Evolutionary conservation across 106 monocot species (phyloP).

Genomic region (Hemerocallis citrina): DNA sequence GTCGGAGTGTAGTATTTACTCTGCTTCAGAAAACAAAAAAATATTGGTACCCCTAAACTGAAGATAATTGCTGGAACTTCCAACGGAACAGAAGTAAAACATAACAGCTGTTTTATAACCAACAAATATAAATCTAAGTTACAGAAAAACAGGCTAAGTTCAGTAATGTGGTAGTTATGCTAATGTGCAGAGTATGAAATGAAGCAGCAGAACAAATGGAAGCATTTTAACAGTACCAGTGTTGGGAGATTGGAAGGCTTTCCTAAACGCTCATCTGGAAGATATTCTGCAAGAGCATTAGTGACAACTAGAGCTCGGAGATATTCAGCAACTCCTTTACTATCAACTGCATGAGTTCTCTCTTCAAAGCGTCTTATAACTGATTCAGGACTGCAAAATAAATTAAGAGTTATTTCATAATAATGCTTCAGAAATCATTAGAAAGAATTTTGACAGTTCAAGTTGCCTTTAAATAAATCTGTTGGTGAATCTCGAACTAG

Average conservation of each 20-base stretch:
- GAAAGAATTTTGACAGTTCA: neutral
- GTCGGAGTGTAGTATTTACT: no score
- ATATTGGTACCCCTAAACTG: neutral
- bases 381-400: constrained; percentile 68
- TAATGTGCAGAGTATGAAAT: neutral
- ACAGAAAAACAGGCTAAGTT: no score
- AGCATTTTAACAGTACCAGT: constrained; percentile 42
- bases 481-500: neutral
- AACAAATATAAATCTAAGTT: neutral
- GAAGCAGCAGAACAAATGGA: neutral
- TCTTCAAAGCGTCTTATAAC: constrained; percentile 81
- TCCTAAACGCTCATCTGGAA: constrained; percentile 64
- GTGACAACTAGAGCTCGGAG: constrained; percentile 81
- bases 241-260: constrained; percentile 75
- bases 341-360: constrained; percentile 74
- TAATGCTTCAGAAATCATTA: neutral
- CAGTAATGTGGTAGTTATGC: no score
- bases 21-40: no score
- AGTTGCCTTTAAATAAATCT: neutral
- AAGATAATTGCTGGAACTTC: neutral
- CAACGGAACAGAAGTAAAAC: neutral
- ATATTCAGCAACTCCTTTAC: constrained; percentile 83
- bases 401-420: neutral
- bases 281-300: constrained; percentile 68
- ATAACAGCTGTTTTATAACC: no score